A percentile compares a stretch with the other conserved stretches of the same genome.
Conservation (phyloP, 768 basidiomycete species). For the Pisolithus microcarpus region DNA sequence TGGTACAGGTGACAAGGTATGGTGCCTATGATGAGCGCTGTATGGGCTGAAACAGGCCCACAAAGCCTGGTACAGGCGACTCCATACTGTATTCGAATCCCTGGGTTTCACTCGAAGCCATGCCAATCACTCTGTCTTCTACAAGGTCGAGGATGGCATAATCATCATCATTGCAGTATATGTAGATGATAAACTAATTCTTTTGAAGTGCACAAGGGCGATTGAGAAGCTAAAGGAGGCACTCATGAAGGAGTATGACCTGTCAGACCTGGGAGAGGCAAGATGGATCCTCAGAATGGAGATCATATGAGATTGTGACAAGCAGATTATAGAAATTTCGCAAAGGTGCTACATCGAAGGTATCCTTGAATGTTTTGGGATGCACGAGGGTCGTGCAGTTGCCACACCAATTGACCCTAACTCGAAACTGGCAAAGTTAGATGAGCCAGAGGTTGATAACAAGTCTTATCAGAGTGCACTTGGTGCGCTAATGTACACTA, state of each 20-base stretch:
- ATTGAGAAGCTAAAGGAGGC: too few relatives aligned
- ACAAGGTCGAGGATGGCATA: neutral
- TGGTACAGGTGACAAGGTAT: neutral
- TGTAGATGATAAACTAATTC: too few relatives aligned
- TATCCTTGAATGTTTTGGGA: neutral
- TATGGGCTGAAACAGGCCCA: constrained; percentile 6
- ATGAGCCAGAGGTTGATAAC: neutral
- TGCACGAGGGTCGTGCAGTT: neutral
- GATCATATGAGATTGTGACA: neutral
- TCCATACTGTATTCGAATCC: too few relatives aligned
- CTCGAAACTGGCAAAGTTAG: neutral
- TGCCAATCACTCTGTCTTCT: neutral
- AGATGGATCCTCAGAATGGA: neutral
- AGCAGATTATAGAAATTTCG: neutral
- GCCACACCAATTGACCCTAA: neutral
- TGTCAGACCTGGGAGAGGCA: neutral
- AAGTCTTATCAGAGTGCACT: too few relatives aligned
- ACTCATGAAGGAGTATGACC: neutral
- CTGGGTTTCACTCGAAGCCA: neutral
- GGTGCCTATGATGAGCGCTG: neutral
- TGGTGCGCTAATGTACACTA: too few relatives aligned
- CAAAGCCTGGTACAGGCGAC: neutral
- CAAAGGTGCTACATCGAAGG: neutral
- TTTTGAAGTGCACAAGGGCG: too few relatives aligned
- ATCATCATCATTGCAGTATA: neutral